Base-by-base conservation (phyloP, 1,284 basidiomycete species). In the Anthracocystis walkeri region DNA sequence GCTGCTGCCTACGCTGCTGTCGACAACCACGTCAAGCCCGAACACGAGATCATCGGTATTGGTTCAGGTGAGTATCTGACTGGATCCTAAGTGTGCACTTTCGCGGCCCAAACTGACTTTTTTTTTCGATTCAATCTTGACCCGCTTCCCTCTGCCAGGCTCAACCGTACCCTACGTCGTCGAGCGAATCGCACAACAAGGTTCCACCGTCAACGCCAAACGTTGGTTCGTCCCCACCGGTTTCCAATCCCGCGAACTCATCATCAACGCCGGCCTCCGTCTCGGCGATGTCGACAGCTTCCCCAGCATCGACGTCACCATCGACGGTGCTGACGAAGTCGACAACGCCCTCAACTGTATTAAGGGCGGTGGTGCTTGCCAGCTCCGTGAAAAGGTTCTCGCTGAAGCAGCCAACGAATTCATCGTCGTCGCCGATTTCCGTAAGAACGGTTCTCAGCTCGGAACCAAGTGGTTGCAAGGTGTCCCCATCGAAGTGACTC, bases 121-220 rank as follows among this genome's bases (percentile, higher is more conserved):
- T 27, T 16, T 31, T 33, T 31, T n/a, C n/a, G n/a, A n/a, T n/a
- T 6, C 23, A 23, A 49, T 14, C 1, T 23, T 38, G n/a, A 20
- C 31, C 3, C 11, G 2, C 18, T 2, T 38, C 12, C 4, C 35
- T 14, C 35, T 38, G 0, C 12, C 65, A 85, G 93, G 96, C 33
- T 97, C 95, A 1, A 99, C 97, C 0, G 96, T 99, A 0, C 95
- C 95, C 1, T 99, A 97, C 84, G 95, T 97, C 59, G 95, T 99
- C 40, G 95, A 99, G 82, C 89, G 95, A 44, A 96, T 99, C 67
- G 89, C 94, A 8, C 90, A 92, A 73, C 95, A 97, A 85, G 95
- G 94, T 12, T 76, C 85, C 16, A 89, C 89, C 51, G 87, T 90
- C 38, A 99, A 99, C 88, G 89, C 89, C 79, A 89, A 82, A 51